Conservation (phyloP, 2,329 filamentous ascomycete genomes). For the Arthrobotrys sphaeroides region DNA sequence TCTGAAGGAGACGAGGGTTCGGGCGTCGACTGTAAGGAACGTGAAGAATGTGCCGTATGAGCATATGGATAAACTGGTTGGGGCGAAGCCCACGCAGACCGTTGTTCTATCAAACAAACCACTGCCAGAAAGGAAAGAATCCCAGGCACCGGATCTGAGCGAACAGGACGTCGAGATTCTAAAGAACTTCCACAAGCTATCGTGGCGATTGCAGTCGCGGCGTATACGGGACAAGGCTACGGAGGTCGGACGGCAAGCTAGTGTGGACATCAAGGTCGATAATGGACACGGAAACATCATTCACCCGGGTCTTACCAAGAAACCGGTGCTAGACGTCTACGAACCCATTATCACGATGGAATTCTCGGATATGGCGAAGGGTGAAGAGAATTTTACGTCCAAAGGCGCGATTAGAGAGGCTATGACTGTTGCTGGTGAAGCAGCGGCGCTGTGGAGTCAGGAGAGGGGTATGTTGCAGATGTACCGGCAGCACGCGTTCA, state of each 20-base stretch:
- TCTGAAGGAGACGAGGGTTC: slow-evolving; percentile 68
- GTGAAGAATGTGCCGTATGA: slow-evolving; percentile 69
- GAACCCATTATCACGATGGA: slow-evolving; percentile 54
- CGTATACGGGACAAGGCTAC: not conserved
- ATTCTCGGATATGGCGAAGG: not conserved
- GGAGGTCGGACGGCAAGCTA: not conserved
- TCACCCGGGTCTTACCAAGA: slow-evolving; percentile 44
- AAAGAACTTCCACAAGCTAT: slow-evolving; percentile 23
- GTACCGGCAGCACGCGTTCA: slow-evolving; percentile 65
- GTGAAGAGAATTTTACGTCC: slow-evolving; percentile 52
- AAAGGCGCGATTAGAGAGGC: slow-evolving; percentile 34
- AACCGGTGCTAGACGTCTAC: slow-evolving; percentile 34
- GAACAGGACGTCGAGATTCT: not conserved
- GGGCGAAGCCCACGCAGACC: not conserved
- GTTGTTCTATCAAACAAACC: slow-evolving; percentile 20
- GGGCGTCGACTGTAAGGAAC: slow-evolving; percentile 66
- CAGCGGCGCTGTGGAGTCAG: slow-evolving; percentile 71
- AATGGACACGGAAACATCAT: slow-evolving; percentile 30
- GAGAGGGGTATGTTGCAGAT: slow-evolving; percentile 69
- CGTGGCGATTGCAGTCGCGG: not conserved
- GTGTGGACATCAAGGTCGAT: slow-evolving; percentile 1
- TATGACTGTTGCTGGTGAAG: slow-evolving; percentile 72
- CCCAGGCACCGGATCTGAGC: not conserved
- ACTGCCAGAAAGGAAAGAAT: not conserved
- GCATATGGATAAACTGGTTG: slow-evolving; percentile 63